Evolutionary conservation across 2,329 filamentous ascomycete species (phyloP).

Genomic region (Clonostachys solani): DNA sequence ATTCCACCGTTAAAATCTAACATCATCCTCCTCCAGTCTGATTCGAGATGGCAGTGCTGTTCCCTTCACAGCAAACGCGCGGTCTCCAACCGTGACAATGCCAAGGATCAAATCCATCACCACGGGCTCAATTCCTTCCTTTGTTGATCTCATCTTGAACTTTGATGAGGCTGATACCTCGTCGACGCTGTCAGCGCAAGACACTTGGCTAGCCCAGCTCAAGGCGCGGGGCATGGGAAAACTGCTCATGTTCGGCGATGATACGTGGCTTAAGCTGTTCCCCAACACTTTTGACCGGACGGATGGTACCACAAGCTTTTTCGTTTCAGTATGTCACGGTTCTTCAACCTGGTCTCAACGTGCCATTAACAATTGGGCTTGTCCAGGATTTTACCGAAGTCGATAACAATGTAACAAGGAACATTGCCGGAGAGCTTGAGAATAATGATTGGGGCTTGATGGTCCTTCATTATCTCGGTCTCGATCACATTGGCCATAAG

Average conservation of each 20-base stretch:
- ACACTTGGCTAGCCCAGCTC: constrained; percentile 95
- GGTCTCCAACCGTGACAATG: constrained; percentile 98
- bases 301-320: constrained; percentile 96
- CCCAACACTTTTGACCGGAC: constrained; percentile 79
- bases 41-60: constrained; percentile 80
- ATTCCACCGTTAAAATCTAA: background rate
- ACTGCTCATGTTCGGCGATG: constrained; percentile 92
- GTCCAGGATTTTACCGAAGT: constrained; percentile 94
- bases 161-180: constrained; percentile 92
- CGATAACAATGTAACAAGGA: constrained; percentile 93
- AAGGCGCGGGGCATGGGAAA: constrained; percentile 68
- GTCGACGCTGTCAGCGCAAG: constrained; percentile 81
- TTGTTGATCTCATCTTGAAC: constrained; percentile 94
- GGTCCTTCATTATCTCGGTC: constrained; percentile 90
- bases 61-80: constrained; percentile 92
- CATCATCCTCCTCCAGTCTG: constrained; percentile 47
- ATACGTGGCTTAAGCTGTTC: constrained; percentile 97
- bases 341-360: background rate
- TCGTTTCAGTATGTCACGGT: constrained; percentile 75
- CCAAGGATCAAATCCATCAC: constrained; percentile 95
- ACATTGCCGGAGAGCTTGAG: constrained; percentile 72
- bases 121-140: constrained; percentile 96
- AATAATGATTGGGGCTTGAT: constrained; percentile 86
- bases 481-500: constrained; percentile 98
- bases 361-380: background rate